phyloP scores from a whole-genome alignment of 257 asterid species.

The Salvia splendens region DNA sequence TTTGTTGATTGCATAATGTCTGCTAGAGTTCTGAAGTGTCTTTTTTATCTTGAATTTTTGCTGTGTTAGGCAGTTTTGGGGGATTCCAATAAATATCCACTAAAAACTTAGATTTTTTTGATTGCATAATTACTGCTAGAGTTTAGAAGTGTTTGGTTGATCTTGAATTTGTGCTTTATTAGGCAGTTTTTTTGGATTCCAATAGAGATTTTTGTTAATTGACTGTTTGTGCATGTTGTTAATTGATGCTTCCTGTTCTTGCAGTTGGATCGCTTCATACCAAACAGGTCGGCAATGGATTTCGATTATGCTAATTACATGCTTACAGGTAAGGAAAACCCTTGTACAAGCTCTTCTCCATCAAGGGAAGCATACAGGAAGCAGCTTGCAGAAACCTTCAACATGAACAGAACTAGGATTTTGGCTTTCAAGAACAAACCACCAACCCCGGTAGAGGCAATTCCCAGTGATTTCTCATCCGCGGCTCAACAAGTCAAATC shows the following conservation, averaged over 20 bases:
- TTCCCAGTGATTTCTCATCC: constrained; percentile 51
- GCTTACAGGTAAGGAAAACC: constrained; percentile 89
- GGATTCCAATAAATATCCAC: too few relatives aligned
- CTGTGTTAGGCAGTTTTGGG: too few relatives aligned
- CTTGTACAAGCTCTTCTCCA: constrained; percentile 65
- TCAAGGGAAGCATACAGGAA: constrained; percentile 37
- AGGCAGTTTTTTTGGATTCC: too few relatives aligned
- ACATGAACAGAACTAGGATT: constrained; percentile 84
- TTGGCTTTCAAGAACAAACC: constrained; percentile 93
- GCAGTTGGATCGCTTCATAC: constrained; percentile 96
- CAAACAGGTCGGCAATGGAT: constrained; percentile 95
- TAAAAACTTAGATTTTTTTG: too few relatives aligned
- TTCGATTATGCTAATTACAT: constrained; percentile 83
- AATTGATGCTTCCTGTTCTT: background rate
- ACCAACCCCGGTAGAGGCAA: constrained; percentile 62
- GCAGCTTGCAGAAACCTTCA: constrained; percentile 77
- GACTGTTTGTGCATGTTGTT: background rate
- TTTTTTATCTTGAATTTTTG: too few relatives aligned
- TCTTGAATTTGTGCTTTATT: too few relatives aligned
- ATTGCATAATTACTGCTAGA: too few relatives aligned
- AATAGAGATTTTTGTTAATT: too few relatives aligned
- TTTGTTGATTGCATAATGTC: too few relatives aligned
- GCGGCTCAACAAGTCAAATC: constrained; percentile 56
- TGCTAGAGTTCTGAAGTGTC: too few relatives aligned
- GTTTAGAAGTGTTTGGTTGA: too few relatives aligned